phyloP scores from a whole-genome alignment of 2,329 filamentous ascomycete species.

The Chalaropsis ovoidea region DNA sequence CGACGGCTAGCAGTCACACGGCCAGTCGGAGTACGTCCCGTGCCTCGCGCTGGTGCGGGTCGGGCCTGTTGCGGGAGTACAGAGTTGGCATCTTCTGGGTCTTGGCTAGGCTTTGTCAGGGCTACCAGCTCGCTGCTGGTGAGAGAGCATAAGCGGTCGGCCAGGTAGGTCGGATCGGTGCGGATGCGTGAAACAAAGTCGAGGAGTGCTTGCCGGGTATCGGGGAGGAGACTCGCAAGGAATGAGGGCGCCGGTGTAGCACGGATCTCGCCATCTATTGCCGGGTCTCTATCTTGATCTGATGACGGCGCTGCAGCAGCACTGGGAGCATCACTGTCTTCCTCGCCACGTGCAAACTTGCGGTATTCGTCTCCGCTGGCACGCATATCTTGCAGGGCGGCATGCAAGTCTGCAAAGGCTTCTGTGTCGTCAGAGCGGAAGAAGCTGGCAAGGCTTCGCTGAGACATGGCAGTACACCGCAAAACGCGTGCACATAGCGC shows the following conservation, averaged over 20 bases:
- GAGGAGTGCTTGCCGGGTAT: constrained; percentile 64
- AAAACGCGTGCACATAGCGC: constrained; percentile 65
- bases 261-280: constrained; percentile 30
- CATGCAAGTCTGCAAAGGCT: constrained; percentile 62
- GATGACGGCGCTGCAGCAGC: constrained; percentile 24
- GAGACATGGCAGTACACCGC: constrained; percentile 62
- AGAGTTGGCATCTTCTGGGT: constrained; percentile 71
- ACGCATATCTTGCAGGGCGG: constrained; percentile 68
- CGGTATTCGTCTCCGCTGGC: constrained; percentile 64
- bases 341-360: constrained; percentile 60
- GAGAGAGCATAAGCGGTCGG: constrained; percentile 67
- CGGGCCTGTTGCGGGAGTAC: constrained; percentile 59
- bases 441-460: constrained; percentile 65
- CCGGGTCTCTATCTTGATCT: constrained; percentile 33
- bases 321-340: constrained; percentile 53
- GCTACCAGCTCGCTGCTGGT: constrained; percentile 65
- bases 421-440: constrained; percentile 73
- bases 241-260: constrained; percentile 40
- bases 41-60: constrained; percentile 39
- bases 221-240: constrained; percentile 62
- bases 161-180: constrained; percentile 79
- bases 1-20: constrained; percentile 8
- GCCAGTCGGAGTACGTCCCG: constrained; percentile 29
- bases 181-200: constrained; percentile 72
- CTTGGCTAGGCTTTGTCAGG: constrained; percentile 67